Conservation (phyloP, 768 basidiomycete genomes). For the Boletus rufocinnamomeus region DNA sequence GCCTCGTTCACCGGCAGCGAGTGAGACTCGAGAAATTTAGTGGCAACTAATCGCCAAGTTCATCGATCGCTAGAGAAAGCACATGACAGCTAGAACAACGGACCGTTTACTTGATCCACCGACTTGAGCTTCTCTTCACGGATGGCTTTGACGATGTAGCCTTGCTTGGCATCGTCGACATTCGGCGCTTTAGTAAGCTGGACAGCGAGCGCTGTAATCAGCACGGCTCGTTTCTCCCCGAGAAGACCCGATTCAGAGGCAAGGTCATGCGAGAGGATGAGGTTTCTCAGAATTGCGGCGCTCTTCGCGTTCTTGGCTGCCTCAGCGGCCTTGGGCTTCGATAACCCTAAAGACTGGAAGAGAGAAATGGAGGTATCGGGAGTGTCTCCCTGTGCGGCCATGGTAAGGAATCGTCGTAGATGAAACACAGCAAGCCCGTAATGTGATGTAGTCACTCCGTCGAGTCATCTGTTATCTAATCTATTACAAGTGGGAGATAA, state of each 20-base stretch:
- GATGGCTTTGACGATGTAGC: slow-evolving; percentile 68
- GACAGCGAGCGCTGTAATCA: slow-evolving; percentile 68
- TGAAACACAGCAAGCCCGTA: neutral
- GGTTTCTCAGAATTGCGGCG: slow-evolving; percentile 64
- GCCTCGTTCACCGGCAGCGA: slow-evolving; percentile 60
- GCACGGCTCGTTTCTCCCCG: slow-evolving; percentile 75
- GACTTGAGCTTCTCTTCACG: slow-evolving; percentile 72
- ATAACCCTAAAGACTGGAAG: slow-evolving; percentile 78
- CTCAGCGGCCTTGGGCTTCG: slow-evolving; percentile 76
- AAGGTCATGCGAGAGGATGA: slow-evolving; percentile 61
- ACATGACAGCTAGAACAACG: slow-evolving; percentile 26
- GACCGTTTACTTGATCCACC: slow-evolving; percentile 87
- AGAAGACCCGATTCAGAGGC: slow-evolving; percentile 41
- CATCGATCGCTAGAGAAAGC: slow-evolving; percentile 1
- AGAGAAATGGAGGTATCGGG: slow-evolving; percentile 34
- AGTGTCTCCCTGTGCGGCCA: slow-evolving; percentile 19
- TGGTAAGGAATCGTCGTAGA: slow-evolving; percentile 5
- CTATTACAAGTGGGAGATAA: slow-evolving; percentile 24
- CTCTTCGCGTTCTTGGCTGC: slow-evolving; percentile 80
- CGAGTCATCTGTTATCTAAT: slow-evolving; percentile 30
- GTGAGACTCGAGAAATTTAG: slow-evolving; percentile 70
- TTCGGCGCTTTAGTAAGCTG: slow-evolving; percentile 54
- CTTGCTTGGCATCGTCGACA: slow-evolving; percentile 54
- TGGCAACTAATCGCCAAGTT: slow-evolving; percentile 42
- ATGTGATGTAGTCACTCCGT: neutral